Evolutionary conservation across 371 early-diverging fungal species (phyloP).

Genomic region (Mortierella sp.): DNA sequence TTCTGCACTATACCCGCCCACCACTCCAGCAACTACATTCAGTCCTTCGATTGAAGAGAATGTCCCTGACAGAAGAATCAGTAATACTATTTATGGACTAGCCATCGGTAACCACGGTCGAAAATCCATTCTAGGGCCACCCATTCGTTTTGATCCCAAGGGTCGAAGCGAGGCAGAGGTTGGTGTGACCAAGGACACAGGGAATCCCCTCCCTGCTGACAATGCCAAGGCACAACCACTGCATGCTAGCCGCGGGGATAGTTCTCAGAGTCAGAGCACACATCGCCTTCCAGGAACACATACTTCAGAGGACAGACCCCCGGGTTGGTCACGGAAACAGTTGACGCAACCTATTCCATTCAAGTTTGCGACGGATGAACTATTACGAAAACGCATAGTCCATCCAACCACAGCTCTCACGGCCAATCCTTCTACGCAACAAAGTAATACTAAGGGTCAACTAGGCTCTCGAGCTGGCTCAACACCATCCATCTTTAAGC

Average conservation of each 20-base stretch:
- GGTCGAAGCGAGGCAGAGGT: no score
- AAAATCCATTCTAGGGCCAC: conserved; percentile 18
- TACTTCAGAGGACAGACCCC: background rate
- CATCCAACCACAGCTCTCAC: background rate
- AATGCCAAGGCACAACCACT: background rate
- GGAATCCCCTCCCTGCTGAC: no score
- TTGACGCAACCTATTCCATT: conserved; percentile 31
- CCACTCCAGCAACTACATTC: background rate
- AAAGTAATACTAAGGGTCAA: background rate
- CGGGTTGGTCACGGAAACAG: conserved; percentile 3
- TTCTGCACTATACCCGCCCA: conserved; percentile 5
- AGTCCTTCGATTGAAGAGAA: background rate
- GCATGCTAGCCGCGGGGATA: no score
- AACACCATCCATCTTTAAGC: background rate
- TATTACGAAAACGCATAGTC: conserved; percentile 28
- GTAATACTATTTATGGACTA: background rate
- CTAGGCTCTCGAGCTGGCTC: background rate
- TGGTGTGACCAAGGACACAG: no score
- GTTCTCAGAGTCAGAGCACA: background rate
- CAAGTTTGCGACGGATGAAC: conserved; percentile 38
- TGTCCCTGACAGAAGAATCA: no score
- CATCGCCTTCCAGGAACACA: background rate
- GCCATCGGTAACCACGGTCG: background rate
- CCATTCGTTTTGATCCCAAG: conserved; percentile 7
- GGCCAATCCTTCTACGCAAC: background rate